Conservation (phyloP, 2,329 filamentous ascomycete genomes). For the Ceratocystis huliohia region DNA sequence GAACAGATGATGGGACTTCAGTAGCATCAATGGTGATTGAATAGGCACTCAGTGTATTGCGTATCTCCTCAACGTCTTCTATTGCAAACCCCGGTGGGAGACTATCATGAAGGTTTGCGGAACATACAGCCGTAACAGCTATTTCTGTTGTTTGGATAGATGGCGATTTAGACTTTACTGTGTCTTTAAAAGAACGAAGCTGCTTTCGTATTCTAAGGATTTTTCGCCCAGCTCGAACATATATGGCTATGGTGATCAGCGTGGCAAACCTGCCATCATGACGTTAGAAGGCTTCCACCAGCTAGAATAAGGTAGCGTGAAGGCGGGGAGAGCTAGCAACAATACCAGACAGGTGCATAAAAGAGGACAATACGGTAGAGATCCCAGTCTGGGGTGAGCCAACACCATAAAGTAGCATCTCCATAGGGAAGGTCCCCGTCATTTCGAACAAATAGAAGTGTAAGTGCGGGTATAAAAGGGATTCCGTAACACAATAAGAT, state of each 20-base stretch:
- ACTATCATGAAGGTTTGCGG: background rate
- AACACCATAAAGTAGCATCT: conserved; percentile 65
- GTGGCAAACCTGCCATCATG: conserved; percentile 21
- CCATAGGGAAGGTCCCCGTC: conserved; percentile 49
- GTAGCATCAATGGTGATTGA: conserved; percentile 51
- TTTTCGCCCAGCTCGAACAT: conserved; percentile 42
- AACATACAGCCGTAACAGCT: conserved; percentile 36
- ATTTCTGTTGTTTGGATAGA: conserved; percentile 44
- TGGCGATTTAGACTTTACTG: conserved; percentile 32
- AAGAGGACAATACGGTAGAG: conserved; percentile 57
- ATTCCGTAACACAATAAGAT: conserved; percentile 54
- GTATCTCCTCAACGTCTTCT: background rate
- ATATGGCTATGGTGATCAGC: conserved; percentile 22
- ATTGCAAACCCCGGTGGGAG: background rate
- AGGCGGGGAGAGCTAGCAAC: conserved; percentile 24
- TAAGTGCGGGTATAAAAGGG: conserved; percentile 51
- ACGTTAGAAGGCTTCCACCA: background rate
- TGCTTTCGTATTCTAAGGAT: conserved; percentile 50
- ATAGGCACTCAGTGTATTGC: conserved; percentile 38
- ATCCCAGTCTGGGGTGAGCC: conserved; percentile 52
- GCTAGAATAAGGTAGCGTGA: no score
- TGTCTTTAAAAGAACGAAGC: conserved; percentile 35
- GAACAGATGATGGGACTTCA: conserved; percentile 52
- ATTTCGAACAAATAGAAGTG: conserved; percentile 46
- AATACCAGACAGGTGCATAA: conserved; percentile 50